phyloP scores from a whole-genome alignment of 148 eudicot species.

The Nepenthes mirabilis region DNA sequence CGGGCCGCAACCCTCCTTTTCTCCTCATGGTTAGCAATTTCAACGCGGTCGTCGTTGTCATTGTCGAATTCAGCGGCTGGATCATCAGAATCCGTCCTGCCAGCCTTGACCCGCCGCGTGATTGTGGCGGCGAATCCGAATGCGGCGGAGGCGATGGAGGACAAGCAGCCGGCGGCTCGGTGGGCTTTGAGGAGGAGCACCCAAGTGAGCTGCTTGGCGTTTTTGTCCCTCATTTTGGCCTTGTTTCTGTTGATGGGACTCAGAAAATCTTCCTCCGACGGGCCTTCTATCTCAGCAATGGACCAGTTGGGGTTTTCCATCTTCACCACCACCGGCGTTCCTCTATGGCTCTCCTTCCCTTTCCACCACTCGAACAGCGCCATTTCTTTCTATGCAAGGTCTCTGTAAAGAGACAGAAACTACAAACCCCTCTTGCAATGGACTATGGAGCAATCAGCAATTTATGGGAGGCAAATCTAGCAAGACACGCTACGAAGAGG shows the following conservation, averaged over 20 bases:
- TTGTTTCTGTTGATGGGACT: neutral
- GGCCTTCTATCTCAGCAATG: neutral
- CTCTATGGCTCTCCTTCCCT: constrained; percentile 2
- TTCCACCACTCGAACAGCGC: constrained; percentile 63
- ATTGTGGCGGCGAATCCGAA: too few species aligned
- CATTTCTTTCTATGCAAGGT: constrained; percentile 16
- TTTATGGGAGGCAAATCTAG: too few species aligned
- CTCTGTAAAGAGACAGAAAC: too few species aligned
- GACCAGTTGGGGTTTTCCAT: neutral
- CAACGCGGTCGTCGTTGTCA: too few species aligned
- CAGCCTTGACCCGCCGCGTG: too few species aligned
- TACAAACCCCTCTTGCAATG: too few species aligned
- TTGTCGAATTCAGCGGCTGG: too few species aligned
- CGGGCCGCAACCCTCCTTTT: too few species aligned
- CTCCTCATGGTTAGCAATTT: constrained; percentile 1
- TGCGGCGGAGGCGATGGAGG: constrained; percentile 6
- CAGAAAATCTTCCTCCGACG: neutral
- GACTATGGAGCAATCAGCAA: too few species aligned
- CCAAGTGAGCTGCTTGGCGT: constrained; percentile 11
- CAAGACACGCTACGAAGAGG: too few species aligned
- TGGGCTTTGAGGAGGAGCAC: constrained; percentile 10
- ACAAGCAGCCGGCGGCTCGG: constrained; percentile 9
- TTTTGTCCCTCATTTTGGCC: constrained; percentile 2
- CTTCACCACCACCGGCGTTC: neutral
- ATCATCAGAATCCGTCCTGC: too few species aligned